Base-by-base conservation (phyloP, 202 grass and related monocot genomes). In the Saccharum hybrid region DNA sequence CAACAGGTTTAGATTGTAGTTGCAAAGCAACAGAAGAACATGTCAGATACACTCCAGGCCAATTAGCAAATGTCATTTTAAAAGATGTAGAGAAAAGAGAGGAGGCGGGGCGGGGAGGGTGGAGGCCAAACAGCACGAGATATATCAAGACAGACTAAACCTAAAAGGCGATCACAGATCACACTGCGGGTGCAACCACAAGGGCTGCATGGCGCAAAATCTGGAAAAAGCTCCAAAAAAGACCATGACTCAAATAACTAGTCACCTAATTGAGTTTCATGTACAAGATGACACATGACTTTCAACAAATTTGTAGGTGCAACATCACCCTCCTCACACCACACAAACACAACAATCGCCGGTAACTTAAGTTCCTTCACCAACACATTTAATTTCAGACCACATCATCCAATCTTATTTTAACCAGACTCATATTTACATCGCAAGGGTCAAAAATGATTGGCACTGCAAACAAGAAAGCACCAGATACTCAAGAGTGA, bases 281-380 rank as follows among this genome's bases (percentile, higher is more conserved):
- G 38, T 64, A 85, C 72, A 83, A 63, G 61, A 83, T 65, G 80
- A 36, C 80, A 69, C 80, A 69, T 31, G 69, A 57, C 54, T 75
- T 64, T 36, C 88, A 83, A 75, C 74, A 79, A 68, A 10, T 64
- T 45, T 69, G 79, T 75, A 80, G 88, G 80, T 83, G 52, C 23
- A 75, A 51, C 75, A 79, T 86, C 88, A 31, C 84, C 74, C 62
- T 83, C 88, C 62, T 86, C 88, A 80, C 19, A 80, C 31, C 70
- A 84, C 56, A 70, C 21, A 79, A 54, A 84, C 54, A 70, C 33
- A 79, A 70, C 68, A 78, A 37, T 57, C 81, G 76, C 71, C 76
- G 64, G 81, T 72, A 71, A 76, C 80, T 80, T 33, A 66, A 81
- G 36, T 80, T 86, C 74, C 69, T 90, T 80, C 81, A 81, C 59